Evolutionary conservation across 2,329 filamentous ascomycete species (phyloP), one percentile per base, ranked within the genome.

Genomic region (Epichloe gansuensis): DNA sequence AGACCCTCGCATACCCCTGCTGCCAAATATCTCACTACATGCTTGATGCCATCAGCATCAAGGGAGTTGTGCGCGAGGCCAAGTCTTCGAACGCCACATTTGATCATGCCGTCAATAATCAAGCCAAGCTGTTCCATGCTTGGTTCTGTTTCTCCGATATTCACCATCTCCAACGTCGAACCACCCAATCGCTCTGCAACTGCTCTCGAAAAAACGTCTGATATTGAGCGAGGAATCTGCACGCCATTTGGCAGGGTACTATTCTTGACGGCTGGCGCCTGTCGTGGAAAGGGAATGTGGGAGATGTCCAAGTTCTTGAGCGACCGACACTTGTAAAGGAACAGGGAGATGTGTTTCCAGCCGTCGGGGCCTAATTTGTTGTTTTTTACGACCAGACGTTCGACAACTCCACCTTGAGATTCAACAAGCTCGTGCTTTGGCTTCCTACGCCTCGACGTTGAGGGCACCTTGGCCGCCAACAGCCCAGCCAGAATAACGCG

Each of bases 281-380:
- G 66, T 27, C 62, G 65, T 1, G 88, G 89, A 57, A 97, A 91
- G 3, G 81, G 78, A 53, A 95, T 84, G 61, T 87, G 85, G 1
- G 90, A 95, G 31, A 97, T 66, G 65, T 98, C 93, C 25, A 97
- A 78, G 5, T 80, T 85, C 65, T 89, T 90, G 52, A 98, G 74
- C 1, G 89, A 89, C 55, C 82, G 84, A 60, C 88, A 95, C 73
- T 96, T 84, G 68, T 95, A 88, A 50, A 95, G 75, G 64, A 97
- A 98, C 6, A 95, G 73, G 41, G 85, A 85, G 53, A 97, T 82
- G 63, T 97, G 82, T 61, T 85, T 89, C 93, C 93, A 98, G 15
- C 91, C 93, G 56, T 94, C 85, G 0, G 76, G 74, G 0, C 88
- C 86, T 54, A 97, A 84, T 61, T 89, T 91, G 64, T 97, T 97